Evolutionary conservation across 176 grass and related monocot genomes (phyloP).

Genomic region (Oryza longistaminata): DNA sequence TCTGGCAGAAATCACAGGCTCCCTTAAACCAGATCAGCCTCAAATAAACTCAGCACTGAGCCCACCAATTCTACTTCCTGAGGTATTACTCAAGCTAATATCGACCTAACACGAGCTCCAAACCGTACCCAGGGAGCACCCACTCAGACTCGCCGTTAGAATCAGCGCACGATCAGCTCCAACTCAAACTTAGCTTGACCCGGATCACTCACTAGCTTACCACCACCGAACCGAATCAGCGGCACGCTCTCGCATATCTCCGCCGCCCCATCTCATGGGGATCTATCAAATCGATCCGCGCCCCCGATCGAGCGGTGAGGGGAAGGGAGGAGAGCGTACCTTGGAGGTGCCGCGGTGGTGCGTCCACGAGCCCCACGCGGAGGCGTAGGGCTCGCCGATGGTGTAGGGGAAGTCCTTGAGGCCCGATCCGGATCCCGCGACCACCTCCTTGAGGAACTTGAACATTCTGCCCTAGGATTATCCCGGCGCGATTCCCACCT

Average conservation of each 20-base stretch:
- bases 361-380: conserved; percentile 91
- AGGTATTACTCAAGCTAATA: neutral
- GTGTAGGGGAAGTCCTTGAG: conserved; percentile 97
- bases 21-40: neutral
- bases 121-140: neutral
- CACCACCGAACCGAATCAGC: neutral
- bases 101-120: neutral
- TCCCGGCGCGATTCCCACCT: conserved; percentile 12
- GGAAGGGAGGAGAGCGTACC: conserved; percentile 32
- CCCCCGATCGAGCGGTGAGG: neutral
- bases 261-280: neutral
- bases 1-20: neutral
- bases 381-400: conserved; percentile 81
- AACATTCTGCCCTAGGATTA: conserved; percentile 59
- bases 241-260: neutral
- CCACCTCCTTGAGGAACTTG: conserved; percentile 97
- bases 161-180: neutral
- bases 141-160: neutral
- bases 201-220: neutral
- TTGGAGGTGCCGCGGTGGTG: conserved; percentile 90
- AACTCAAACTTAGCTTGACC: neutral
- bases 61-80: neutral
- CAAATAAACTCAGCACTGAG: conserved; percentile 2
- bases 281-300: conserved; percentile 32
- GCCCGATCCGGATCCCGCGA: conserved; percentile 92